Conservation (phyloP, 2,329 filamentous ascomycete genomes). For the Lachnellula occidentalis region DNA sequence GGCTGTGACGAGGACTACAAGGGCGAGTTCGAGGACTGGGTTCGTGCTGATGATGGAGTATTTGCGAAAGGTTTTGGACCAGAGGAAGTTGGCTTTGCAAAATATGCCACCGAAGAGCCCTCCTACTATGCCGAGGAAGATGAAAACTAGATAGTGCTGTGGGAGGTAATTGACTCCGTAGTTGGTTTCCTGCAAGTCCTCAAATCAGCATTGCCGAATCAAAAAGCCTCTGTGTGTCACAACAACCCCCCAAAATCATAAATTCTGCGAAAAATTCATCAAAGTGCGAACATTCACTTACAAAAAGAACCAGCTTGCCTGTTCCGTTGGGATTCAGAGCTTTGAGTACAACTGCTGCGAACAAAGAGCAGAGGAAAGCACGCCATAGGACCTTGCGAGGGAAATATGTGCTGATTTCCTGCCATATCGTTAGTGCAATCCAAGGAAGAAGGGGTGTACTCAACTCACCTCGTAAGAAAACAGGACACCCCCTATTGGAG, state of each 20-base stretch:
- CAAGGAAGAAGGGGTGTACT: background rate
- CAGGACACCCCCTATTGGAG: constrained; percentile 55
- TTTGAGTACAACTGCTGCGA: constrained; percentile 49
- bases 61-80: constrained; percentile 50
- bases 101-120: constrained; percentile 55
- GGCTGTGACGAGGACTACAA: constrained; percentile 48
- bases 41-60: constrained; percentile 47
- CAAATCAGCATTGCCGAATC: too few relatives aligned
- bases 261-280: too few relatives aligned
- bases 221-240: too few relatives aligned
- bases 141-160: constrained; percentile 51
- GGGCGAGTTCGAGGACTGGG: constrained; percentile 49
- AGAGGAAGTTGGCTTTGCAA: constrained; percentile 51
- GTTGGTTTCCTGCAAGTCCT: constrained; percentile 40
- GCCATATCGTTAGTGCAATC: constrained; percentile 3
- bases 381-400: constrained; percentile 54
- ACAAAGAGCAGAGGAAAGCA: constrained; percentile 52
- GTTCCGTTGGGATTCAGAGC: constrained; percentile 55
- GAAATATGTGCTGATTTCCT: constrained; percentile 56
- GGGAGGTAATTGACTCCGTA: constrained; percentile 51
- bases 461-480: constrained; percentile 47
- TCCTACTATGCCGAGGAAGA: constrained; percentile 50
- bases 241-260: too few relatives aligned
- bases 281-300: too few relatives aligned
- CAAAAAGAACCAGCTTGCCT: constrained; percentile 53